Evolutionary conservation across 2,329 filamentous ascomycete genomes (phyloP).

Genomic region (Monosporascus cannonballus): DNA sequence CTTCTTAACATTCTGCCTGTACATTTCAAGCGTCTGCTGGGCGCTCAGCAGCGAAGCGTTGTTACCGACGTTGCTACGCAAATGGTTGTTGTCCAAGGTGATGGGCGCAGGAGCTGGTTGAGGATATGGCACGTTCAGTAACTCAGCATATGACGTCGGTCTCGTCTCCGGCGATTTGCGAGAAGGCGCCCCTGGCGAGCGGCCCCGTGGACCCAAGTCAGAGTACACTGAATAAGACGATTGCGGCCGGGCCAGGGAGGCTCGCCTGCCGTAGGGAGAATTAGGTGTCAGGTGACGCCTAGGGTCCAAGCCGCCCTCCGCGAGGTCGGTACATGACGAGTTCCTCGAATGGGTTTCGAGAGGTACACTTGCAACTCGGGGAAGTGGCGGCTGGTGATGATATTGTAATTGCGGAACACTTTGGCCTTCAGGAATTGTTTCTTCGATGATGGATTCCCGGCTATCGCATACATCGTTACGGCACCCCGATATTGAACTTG

Average conservation of each 20-base stretch:
- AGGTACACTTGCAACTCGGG: constrained; percentile 36
- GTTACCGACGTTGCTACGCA: constrained; percentile 74
- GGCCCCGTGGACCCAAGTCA: constrained; percentile 59
- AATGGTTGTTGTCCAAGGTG: constrained; percentile 71
- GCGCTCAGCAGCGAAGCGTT: constrained; percentile 88
- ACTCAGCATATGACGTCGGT: constrained; percentile 49
- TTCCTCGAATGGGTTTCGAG: constrained; percentile 35
- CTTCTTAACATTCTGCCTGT: constrained; percentile 94
- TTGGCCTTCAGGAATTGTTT: constrained; percentile 32
- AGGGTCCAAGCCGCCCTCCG: constrained; percentile 43
- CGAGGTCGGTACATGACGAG: constrained; percentile 45
- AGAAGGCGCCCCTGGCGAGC: constrained; percentile 45
- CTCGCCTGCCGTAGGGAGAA: constrained; percentile 47
- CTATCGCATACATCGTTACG: constrained; percentile 41
- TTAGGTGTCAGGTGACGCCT: constrained; percentile 59
- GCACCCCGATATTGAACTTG: constrained; percentile 47
- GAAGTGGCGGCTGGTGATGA: constrained; percentile 45
- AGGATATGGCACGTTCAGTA: constrained; percentile 67
- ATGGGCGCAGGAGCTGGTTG: constrained; percentile 65
- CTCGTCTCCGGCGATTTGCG: constrained; percentile 51
- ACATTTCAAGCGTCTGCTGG: constrained; percentile 96
- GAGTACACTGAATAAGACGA: constrained; percentile 73
- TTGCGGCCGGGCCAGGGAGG: constrained; percentile 59
- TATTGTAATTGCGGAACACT: constrained; percentile 56
- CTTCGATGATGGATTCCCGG: constrained; percentile 44